phyloP scores from a whole-genome alignment of 305 asterid genomes.

The Rubia occidens region DNA sequence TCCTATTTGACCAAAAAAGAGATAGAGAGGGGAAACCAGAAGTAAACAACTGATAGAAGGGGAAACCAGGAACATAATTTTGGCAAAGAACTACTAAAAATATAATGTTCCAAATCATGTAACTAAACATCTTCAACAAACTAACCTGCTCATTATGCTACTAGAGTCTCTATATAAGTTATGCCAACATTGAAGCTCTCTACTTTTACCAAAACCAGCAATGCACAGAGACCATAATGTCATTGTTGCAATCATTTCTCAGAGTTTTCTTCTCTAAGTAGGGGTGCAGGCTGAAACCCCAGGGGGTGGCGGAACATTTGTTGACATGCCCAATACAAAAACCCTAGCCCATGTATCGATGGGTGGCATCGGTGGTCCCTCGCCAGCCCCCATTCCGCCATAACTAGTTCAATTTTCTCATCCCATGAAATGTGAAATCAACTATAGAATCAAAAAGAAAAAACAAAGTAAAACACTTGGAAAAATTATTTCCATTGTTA shows the following conservation, averaged over 20 bases:
- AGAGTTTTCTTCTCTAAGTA: too few relatives aligned
- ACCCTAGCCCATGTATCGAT: too few relatives aligned
- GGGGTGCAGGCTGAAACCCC: too few relatives aligned
- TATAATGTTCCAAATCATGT: neutral
- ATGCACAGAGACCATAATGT: conserved; percentile 23
- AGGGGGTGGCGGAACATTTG: too few relatives aligned
- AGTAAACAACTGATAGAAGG: neutral
- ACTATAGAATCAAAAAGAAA: neutral
- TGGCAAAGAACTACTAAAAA: neutral
- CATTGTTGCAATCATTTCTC: conserved; percentile 16
- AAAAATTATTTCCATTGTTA: neutral
- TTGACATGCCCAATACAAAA: too few relatives aligned
- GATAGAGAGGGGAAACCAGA: neutral
- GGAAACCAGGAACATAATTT: neutral
- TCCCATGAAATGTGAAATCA: neutral
- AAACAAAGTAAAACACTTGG: too few relatives aligned
- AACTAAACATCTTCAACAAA: too few relatives aligned
- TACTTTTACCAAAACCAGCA: conserved; percentile 27
- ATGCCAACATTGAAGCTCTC: conserved; percentile 44
- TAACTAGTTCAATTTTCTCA: neutral
- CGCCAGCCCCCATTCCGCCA: too few relatives aligned
- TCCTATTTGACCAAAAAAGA: conserved; percentile 25
- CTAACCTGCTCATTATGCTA: conserved; percentile 64
- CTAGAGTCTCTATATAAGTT: conserved; percentile 57
- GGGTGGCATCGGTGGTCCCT: too few relatives aligned